Conservation (phyloP, 1,139 yeast genomes). For the Blastobotrys capitulatus region DNA sequence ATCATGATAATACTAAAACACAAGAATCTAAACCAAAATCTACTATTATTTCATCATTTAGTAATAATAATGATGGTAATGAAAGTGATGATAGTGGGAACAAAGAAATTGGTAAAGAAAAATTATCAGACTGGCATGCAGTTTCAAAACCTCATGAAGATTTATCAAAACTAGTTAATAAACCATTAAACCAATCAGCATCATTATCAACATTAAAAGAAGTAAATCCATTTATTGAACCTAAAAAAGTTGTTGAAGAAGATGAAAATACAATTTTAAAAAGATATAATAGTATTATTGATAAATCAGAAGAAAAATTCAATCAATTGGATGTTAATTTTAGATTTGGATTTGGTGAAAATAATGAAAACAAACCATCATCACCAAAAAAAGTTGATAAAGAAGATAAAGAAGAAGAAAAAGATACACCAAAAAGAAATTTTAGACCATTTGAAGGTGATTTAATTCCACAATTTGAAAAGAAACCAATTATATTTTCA, state of each 20-base stretch:
- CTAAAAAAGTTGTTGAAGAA: not conserved
- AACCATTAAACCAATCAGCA: not conserved
- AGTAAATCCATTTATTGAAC: constrained; percentile 15
- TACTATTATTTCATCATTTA: too few species aligned
- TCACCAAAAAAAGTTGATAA: not conserved
- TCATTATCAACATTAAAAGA: constrained; percentile 12
- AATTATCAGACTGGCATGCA: not conserved
- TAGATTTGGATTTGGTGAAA: constrained; percentile 14
- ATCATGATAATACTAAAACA: too few species aligned
- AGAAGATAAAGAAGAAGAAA: not conserved
- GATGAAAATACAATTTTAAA: constrained; percentile 5
- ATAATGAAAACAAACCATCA: too few species aligned
- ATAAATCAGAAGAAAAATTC: constrained; percentile 10
- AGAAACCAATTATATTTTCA: not conserved
- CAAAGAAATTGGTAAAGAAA: not conserved
- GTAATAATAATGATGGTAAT: not conserved
- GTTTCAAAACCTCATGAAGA: not conserved
- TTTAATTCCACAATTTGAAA: not conserved
- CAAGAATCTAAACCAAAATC: too few species aligned
- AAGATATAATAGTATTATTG: constrained; percentile 15
- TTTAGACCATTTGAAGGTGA: not conserved
- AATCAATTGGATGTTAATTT: constrained; percentile 14
- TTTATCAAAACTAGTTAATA: constrained; percentile 4
- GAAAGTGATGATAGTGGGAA: not conserved
- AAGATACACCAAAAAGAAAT: not conserved